A percentile compares a stretch with the other conserved stretches of the same genome.
phyloP scores from a whole-genome alignment of 2,329 filamentous ascomycete species.

The Setomelanomma holmii region DNA sequence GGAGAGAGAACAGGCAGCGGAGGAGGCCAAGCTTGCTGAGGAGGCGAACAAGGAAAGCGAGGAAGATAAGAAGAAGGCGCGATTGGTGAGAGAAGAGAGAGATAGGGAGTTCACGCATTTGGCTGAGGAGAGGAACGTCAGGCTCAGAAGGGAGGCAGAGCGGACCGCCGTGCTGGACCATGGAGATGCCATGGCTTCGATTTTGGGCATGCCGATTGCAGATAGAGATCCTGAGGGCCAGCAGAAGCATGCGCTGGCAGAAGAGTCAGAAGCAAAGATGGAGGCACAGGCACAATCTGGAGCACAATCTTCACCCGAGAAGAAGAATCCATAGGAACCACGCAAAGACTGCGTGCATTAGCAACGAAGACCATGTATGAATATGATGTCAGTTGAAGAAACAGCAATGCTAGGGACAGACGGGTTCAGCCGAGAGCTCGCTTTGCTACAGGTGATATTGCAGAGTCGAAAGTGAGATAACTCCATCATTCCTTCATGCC shows the following conservation, averaged over 20 bases:
- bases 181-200: constrained; percentile 3
- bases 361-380: neutral
- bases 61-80: constrained; percentile 1
- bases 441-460: constrained; percentile 40
- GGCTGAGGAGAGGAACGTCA: neutral
- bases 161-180: neutral
- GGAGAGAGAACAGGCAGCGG: constrained; percentile 8
- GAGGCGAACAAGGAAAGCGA: neutral
- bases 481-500: constrained; percentile 39
- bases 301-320: too few species aligned
- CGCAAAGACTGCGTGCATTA: neutral
- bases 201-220: constrained; percentile 4
- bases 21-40: neutral
- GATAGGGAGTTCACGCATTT: neutral
- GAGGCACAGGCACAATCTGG: too few species aligned
- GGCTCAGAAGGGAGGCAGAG: neutral
- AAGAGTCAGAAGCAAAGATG: neutral
- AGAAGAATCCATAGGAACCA: neutral
- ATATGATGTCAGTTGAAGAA: too few species aligned
- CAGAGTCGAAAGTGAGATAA: constrained; percentile 39
- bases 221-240: neutral
- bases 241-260: neutral
- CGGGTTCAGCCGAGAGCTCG: too few species aligned
- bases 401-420: too few species aligned
- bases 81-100: neutral